Evolutionary conservation across 2,329 filamentous ascomycete genomes (phyloP), one percentile per base, ranked within the genome.

Genomic region (Tolypocladium tropicale): DNA sequence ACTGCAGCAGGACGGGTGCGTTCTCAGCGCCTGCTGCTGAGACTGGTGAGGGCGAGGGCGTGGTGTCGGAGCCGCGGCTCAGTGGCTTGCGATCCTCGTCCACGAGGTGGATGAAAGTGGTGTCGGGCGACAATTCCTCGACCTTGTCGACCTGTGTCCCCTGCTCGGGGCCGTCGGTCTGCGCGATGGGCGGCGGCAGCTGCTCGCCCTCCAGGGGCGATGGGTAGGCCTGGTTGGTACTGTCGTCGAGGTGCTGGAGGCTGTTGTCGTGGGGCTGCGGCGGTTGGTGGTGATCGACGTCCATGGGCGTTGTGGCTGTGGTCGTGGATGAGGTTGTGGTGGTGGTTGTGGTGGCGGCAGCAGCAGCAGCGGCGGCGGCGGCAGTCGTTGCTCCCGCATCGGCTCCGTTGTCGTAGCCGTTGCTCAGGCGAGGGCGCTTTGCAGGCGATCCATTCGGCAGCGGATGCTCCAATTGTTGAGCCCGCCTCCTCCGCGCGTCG

Each of bases 71-170:
- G 66, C 70, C 60, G 69, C 64, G 60, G 46, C 28, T 32, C 28
- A 28, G 46, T 21, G 30, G 46, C 46, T 32, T 50, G 65, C 65
- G 57, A 50, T 65, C 62, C 55, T 77, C 72, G 62, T 78, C 75
- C 61, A 73, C 71, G 61, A 85, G 74, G 60, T 78, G 79, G 58
- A 86, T 75, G 66, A 83, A 86, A 33, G 77, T 80, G n/a, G 82
- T 85, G 60, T 80, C 76, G 32, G 77, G 72, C 51, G 77, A 75
- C 55, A 86, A 75, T 63, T 86, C 82, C 62, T 80, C 75, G 56
- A 84, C 80, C 65, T 85, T 85, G 55, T 85, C 82, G 53, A 84
- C 74, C 67, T 86, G 83, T 11, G 82, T 85, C 67, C 80, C 82
- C 65, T 83, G 78, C 60, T 85, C 82, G 50, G 82, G 81, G 32